Percentiles rank a stretch among this genome's conserved stretches.
Evolutionary conservation across 2,329 filamentous ascomycete species (phyloP).

Genomic region (Fusarium pininemorale): DNA sequence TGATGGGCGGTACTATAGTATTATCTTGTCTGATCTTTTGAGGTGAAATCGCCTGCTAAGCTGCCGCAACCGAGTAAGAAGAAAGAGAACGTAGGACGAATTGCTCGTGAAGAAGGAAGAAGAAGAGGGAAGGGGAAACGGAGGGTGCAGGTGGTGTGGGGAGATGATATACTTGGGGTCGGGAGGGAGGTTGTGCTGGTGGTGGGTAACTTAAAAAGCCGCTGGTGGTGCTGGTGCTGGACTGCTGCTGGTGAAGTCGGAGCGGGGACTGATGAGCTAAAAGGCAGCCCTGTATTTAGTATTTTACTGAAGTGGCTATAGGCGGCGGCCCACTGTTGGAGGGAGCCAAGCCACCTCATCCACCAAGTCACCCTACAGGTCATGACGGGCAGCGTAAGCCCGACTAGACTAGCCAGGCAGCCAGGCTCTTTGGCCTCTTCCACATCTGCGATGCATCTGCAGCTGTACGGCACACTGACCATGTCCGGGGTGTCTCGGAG

Average conservation of each 20-base stretch:
- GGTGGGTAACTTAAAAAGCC: constrained; percentile 10
- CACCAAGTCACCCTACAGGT: not conserved
- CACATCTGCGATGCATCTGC: constrained; percentile 28
- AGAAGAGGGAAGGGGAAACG: constrained; percentile 55
- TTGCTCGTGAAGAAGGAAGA: constrained; percentile 61
- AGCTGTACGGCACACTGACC: constrained; percentile 36
- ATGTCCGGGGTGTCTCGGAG: constrained; percentile 29
- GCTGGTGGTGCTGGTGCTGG: not conserved
- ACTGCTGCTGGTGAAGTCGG: not conserved
- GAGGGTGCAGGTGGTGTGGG: constrained; percentile 49
- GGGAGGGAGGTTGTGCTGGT: not conserved
- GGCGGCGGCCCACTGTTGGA: constrained; percentile 33
- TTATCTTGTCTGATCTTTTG: constrained; percentile 30
- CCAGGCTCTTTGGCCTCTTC: constrained; percentile 3
- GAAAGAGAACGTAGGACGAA: constrained; percentile 67
- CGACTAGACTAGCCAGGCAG: not conserved
- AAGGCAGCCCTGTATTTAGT: constrained; percentile 33
- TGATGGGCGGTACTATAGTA: constrained; percentile 14
- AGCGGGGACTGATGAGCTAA: constrained; percentile 18
- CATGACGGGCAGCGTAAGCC: not conserved
- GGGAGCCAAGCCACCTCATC: constrained; percentile 36
- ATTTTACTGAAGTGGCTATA: constrained; percentile 29
- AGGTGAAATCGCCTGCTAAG: constrained; percentile 65
- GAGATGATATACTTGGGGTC: constrained; percentile 48
- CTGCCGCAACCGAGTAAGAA: constrained; percentile 65